Base-by-base conservation (phyloP, 2,329 filamentous ascomycete species). In the Aspergillus intermedius region DNA sequence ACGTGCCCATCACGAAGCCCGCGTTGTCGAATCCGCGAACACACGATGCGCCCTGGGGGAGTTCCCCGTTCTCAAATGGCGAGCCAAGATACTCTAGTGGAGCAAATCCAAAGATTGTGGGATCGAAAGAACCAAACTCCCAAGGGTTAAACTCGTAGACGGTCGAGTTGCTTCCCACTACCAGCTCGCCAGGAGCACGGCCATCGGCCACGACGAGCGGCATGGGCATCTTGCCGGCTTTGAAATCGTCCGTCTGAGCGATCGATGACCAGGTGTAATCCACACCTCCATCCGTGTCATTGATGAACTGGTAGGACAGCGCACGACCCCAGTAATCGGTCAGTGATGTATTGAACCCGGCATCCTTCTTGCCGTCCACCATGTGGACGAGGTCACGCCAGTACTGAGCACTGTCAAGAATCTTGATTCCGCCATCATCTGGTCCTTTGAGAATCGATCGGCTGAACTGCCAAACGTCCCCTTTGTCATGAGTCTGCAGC, bases 241-340 rank as follows among this genome's bases (percentile, higher is more conserved):
- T 68, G 66, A 91, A 91, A n/a, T 77, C 74, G 1, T 77, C 61
- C 15, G 80, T 76, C 40, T 81, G 62, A 6, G 82, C 79, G 56
- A 91, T 87, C 3, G 88, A 93, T 3, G 88, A 94, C 73, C 84
- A 95, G 3, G 90, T 95, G 61, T 86, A 90, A 12, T 74, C 76
- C 12, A 85, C 81, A 0, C 88, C 90, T 35, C 90, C 91, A 52
- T 87, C 71, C 1, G 77, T 77, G 5, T 81, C 86, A 62, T 91
- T 87, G 63, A 95, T 79, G 43, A 95, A 78, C 70, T 95, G 90
- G 69, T 86, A 94, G 1, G 84, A 84, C n/a, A 95, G 77, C 42
- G 87, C 87, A 49, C 90, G 85, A 23, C 87, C 88, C 84, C 89
- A 94, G 67, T 88, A 89, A 70, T 95, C 90, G 0, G 90, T 95